A percentile compares a stretch with the other conserved stretches of the same genome.
Evolutionary conservation across 2,329 filamentous ascomycete genomes (phyloP).

Genomic region (Orbilia javanica): DNA sequence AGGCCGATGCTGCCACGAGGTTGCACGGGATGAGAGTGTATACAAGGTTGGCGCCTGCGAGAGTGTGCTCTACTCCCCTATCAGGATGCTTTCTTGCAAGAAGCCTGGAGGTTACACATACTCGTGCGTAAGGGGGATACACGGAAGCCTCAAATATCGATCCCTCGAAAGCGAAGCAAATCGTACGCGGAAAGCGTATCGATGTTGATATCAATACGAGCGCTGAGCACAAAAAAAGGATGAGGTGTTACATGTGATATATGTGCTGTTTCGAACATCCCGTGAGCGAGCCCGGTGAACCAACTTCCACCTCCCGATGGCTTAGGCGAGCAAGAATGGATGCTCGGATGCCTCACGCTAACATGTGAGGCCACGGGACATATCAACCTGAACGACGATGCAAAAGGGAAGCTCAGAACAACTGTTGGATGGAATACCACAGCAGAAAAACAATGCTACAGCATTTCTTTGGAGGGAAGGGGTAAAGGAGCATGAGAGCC

Average conservation of each 20-base stretch:
- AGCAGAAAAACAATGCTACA: constrained; percentile 25
- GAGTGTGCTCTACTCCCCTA: constrained; percentile 1
- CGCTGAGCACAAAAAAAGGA: constrained; percentile 25
- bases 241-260: constrained; percentile 54
- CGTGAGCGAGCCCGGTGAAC: constrained; percentile 57
- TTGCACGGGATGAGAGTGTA: constrained; percentile 17
- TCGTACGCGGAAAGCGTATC: constrained; percentile 20
- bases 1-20: constrained; percentile 6
- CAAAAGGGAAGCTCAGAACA: constrained; percentile 42
- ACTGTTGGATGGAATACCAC: constrained; percentile 23
- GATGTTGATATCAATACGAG: constrained; percentile 20
- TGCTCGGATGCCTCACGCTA: constrained; percentile 14
- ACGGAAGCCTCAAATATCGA: constrained; percentile 25
- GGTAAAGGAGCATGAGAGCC: constrained; percentile 1
- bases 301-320: constrained; percentile 19
- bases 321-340: constrained; percentile 41
- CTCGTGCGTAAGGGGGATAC: constrained; percentile 20
- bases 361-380: constrained; percentile 49
- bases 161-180: constrained; percentile 22
- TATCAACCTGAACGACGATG: constrained; percentile 16
- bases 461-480: constrained; percentile 50
- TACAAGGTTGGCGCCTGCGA: constrained; percentile 22
- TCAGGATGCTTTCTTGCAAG: constrained; percentile 42
- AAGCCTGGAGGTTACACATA: constrained; percentile 42
- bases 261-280: constrained; percentile 57